A percentile compares a stretch with the other conserved stretches of the same genome.
Conservation (phyloP, 805 yeast species). For the Sugiyamaella boreocaroliniensis region DNA sequence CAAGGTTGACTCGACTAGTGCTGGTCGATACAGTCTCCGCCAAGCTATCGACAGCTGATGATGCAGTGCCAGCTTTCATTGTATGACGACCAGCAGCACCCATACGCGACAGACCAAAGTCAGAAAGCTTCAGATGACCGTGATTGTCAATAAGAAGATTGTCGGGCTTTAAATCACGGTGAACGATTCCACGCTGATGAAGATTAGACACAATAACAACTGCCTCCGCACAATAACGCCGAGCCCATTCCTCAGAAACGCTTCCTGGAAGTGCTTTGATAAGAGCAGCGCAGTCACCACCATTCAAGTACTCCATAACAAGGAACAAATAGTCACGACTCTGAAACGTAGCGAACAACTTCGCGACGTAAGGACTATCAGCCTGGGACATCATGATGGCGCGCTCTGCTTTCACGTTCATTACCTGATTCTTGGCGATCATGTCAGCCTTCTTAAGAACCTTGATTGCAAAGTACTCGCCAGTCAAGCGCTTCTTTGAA, state of each 20-base stretch:
- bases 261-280: slow-evolving; percentile 68
- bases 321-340: slow-evolving; percentile 76
- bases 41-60: slow-evolving; percentile 3
- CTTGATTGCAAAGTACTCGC: slow-evolving; percentile 93
- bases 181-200: slow-evolving; percentile 83
- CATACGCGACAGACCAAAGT: slow-evolving; percentile 87
- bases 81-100: slow-evolving; percentile 78
- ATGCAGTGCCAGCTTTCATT: slow-evolving; percentile 1
- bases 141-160: slow-evolving; percentile 74
- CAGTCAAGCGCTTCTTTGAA: slow-evolving; percentile 75
- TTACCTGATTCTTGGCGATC: slow-evolving; percentile 94
- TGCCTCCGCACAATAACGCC: slow-evolving; percentile 80
- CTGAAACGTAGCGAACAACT: slow-evolving; percentile 81
- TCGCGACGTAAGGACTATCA: slow-evolving; percentile 89
- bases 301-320: slow-evolving; percentile 94
- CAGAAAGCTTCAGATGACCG: slow-evolving; percentile 91
- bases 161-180: slow-evolving; percentile 94
- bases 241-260: slow-evolving; percentile 76
- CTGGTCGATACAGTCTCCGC: background rate
- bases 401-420: slow-evolving; percentile 88
- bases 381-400: slow-evolving; percentile 98
- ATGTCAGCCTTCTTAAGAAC: slow-evolving; percentile 87
- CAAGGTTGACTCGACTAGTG: background rate
- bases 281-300: slow-evolving; percentile 91
- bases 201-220: slow-evolving; percentile 85